phyloP scores from a whole-genome alignment of 1,284 basidiomycete species.

The Singerocomus inundabilis region DNA sequence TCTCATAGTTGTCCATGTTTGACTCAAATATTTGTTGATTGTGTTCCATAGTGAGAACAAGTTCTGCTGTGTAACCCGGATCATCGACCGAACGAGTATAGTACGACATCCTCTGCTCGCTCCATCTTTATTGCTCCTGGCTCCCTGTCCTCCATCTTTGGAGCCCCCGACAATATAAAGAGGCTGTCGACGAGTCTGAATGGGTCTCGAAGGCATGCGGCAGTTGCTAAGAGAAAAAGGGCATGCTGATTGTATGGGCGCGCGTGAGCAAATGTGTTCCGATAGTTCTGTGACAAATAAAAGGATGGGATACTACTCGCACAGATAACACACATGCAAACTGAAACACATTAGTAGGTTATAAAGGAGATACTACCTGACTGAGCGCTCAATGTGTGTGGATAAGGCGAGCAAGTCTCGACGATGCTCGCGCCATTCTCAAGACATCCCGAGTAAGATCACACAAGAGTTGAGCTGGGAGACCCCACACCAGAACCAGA shows the following conservation, averaged over 20 bases:
- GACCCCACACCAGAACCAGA: too few relatives aligned
- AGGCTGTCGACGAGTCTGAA: conserved; percentile 84
- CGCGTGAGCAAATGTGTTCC: conserved; percentile 83
- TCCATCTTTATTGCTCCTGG: conserved; percentile 35
- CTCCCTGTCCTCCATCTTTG: conserved; percentile 13
- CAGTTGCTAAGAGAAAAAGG: conserved; percentile 83
- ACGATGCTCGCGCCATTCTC: too few relatives aligned
- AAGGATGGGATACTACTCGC: neutral
- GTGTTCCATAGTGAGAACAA: conserved; percentile 2
- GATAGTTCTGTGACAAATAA: conserved; percentile 74
- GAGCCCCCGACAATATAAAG: conserved; percentile 45
- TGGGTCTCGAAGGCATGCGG: conserved; percentile 86
- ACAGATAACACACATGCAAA: neutral
- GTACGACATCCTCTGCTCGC: conserved; percentile 82
- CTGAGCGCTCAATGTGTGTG: too few relatives aligned
- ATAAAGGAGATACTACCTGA: too few relatives aligned
- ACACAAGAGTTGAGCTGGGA: too few relatives aligned
- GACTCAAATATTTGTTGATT: conserved; percentile 92
- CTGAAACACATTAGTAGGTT: conserved; percentile 1
- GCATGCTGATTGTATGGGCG: conserved; percentile 73
- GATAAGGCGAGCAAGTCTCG: too few relatives aligned
- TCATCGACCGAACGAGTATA: conserved; percentile 36
- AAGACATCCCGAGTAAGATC: too few relatives aligned
- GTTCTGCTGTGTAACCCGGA: neutral
- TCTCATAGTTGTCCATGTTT: conserved; percentile 97